A percentile compares a stretch with the other conserved stretches of the same genome.
Evolutionary conservation across 2,329 filamentous ascomycete species (phyloP).

Genomic region (Ophiostoma ulmi): DNA sequence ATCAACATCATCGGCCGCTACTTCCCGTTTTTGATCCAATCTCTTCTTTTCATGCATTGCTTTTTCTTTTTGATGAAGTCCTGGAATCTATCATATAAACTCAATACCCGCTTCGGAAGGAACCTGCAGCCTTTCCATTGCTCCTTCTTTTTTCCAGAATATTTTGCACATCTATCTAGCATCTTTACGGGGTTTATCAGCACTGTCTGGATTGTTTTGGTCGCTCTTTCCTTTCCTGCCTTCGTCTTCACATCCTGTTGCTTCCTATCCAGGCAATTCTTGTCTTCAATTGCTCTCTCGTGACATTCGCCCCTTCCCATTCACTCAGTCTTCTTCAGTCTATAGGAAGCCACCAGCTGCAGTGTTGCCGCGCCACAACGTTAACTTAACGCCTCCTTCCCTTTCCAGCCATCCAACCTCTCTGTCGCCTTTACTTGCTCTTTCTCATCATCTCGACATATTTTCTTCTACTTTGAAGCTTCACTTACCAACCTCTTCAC

Average conservation of each 20-base stretch:
- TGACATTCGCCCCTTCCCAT: background rate
- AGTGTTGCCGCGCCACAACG: background rate
- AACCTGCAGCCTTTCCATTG: background rate
- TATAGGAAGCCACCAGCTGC: background rate
- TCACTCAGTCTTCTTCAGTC: background rate
- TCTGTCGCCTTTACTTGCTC: background rate
- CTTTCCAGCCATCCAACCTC: background rate
- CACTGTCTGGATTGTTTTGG: background rate
- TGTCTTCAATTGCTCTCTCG: background rate
- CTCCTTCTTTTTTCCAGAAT: background rate
- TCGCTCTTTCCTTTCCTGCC: background rate
- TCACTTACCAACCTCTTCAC: background rate
- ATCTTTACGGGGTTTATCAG: background rate
- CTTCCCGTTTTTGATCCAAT: background rate
- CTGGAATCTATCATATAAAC: background rate
- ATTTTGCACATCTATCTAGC: background rate
- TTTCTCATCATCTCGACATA: background rate
- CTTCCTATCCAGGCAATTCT: background rate
- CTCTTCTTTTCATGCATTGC: background rate
- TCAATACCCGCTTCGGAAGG: conserved; percentile 1
- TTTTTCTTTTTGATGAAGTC: background rate
- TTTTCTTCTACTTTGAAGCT: background rate
- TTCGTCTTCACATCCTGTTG: background rate
- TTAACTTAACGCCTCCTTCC: background rate
- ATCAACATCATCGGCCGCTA: background rate